A percentile compares a stretch with the other conserved stretches of the same genome.
Conservation (phyloP, 2,329 filamentous ascomycete species). For the Helminthosporium solani region DNA sequence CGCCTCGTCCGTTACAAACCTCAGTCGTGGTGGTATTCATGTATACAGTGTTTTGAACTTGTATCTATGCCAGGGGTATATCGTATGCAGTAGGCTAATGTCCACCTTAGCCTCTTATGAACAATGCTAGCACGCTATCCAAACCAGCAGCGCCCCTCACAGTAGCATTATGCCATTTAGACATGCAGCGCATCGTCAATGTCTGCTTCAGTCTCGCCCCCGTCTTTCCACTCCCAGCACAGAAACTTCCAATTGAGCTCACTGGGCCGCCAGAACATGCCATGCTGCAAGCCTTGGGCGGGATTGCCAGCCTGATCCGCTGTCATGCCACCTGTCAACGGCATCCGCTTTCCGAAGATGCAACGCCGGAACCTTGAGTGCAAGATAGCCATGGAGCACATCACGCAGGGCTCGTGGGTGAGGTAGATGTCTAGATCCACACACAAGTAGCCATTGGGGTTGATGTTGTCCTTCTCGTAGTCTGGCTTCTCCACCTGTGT, state of each 20-base stretch:
- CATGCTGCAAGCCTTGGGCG: slow-evolving; percentile 51
- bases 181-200: slow-evolving; percentile 34
- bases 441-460: slow-evolving; percentile 84
- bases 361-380: slow-evolving; percentile 89
- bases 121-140: slow-evolving; percentile 9
- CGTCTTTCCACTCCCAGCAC: slow-evolving; percentile 68
- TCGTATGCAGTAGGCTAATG: neutral
- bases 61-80: neutral
- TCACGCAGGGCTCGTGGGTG: slow-evolving; percentile 93
- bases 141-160: slow-evolving; percentile 3
- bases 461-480: slow-evolving; percentile 62
- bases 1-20: no score
- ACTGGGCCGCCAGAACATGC: slow-evolving; percentile 64
- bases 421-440: slow-evolving; percentile 91
- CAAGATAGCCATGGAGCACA: slow-evolving; percentile 95
- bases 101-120: neutral
- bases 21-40: no score
- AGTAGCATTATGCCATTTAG: slow-evolving; percentile 15
- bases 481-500: slow-evolving; percentile 65
- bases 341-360: slow-evolving; percentile 78
- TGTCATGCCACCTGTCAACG: slow-evolving; percentile 76
- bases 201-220: slow-evolving; percentile 12
- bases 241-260: slow-evolving; percentile 86
- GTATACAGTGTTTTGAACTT: neutral
- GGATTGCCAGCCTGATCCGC: slow-evolving; percentile 55